phyloP scores from a whole-genome alignment of 2,329 filamentous ascomycete genomes.

The Fusarium redolens region DNA sequence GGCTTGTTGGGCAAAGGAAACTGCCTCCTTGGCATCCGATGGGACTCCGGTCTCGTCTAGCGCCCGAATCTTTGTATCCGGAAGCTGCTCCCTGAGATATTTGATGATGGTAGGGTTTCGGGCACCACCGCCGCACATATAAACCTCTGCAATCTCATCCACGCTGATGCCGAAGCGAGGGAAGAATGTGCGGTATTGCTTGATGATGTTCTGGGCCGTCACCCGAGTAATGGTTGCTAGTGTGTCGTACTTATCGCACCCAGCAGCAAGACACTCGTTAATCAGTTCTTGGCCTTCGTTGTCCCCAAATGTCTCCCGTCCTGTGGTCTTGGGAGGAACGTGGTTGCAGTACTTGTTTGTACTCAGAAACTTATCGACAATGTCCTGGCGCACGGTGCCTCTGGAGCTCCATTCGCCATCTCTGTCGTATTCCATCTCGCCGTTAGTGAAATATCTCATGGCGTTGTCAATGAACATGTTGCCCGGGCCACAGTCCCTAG shows the following conservation, averaged over 20 bases:
- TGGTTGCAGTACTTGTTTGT: conserved; percentile 61
- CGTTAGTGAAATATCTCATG: conserved; percentile 64
- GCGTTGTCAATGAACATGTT: conserved; percentile 68
- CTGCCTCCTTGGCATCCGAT: conserved; percentile 63
- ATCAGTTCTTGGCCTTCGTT: conserved; percentile 65
- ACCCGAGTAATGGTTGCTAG: conserved; percentile 69
- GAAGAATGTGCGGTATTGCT: conserved; percentile 23
- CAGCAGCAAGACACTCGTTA: conserved; percentile 52
- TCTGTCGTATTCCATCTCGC: conserved; percentile 61
- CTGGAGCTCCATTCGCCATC: conserved; percentile 62
- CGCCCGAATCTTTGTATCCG: conserved; percentile 55
- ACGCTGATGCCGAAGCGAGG: conserved; percentile 7
- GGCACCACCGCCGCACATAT: conserved; percentile 14
- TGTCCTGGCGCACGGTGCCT: conserved; percentile 60
- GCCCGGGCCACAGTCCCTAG: conserved; percentile 53
- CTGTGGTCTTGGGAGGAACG: conserved; percentile 66
- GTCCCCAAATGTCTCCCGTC: conserved; percentile 68
- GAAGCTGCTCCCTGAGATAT: conserved; percentile 9
- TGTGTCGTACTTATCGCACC: conserved; percentile 57
- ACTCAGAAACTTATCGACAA: conserved; percentile 41
- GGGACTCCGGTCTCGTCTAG: conserved; percentile 68
- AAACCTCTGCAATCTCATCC: background rate
- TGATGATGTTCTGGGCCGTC: conserved; percentile 68
- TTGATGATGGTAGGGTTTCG: conserved; percentile 11
- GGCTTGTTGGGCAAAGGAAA: conserved; percentile 65